Percentiles rank a stretch among this genome's conserved stretches.
phyloP scores from a whole-genome alignment of 495 filamentous ascomycete genomes.

The Glonium stellatum region DNA sequence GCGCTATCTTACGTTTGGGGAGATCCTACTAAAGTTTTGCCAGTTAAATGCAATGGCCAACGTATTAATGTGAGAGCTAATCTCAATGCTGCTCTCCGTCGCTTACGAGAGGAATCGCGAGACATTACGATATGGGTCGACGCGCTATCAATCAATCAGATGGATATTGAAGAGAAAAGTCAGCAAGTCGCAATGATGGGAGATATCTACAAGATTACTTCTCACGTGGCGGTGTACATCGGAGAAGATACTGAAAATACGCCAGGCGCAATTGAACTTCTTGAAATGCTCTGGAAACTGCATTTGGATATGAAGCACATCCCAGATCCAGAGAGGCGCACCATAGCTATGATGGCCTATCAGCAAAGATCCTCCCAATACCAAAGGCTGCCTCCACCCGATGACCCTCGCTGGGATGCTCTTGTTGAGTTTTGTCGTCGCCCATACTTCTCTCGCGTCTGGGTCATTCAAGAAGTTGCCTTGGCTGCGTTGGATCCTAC shows the following conservation, averaged over 20 bases:
- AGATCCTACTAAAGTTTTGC: not conserved
- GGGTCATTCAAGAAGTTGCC: not conserved
- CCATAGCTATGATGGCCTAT: not conserved
- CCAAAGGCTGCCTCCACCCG: not conserved
- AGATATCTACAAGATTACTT: not conserved
- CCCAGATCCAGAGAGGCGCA: not conserved
- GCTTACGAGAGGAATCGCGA: not conserved
- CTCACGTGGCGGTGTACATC: not conserved
- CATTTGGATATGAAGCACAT: not conserved
- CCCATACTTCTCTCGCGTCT: not conserved
- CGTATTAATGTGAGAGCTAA: not conserved
- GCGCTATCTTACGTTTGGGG: not conserved
- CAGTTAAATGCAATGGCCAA: not conserved
- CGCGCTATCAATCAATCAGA: not conserved
- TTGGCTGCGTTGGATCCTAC: not conserved
- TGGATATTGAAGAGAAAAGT: not conserved
- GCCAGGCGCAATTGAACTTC: not conserved
- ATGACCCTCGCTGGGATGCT: not conserved
- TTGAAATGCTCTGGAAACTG: not conserved
- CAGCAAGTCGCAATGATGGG: not conserved
- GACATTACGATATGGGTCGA: not conserved
- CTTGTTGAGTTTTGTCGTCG: not conserved
- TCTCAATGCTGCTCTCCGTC: not conserved
- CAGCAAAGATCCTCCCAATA: too few species aligned
- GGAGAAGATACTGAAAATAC: too few species aligned